Conservation (phyloP, 179 eudicot genomes). For the Gypsophila paniculata region DNA sequence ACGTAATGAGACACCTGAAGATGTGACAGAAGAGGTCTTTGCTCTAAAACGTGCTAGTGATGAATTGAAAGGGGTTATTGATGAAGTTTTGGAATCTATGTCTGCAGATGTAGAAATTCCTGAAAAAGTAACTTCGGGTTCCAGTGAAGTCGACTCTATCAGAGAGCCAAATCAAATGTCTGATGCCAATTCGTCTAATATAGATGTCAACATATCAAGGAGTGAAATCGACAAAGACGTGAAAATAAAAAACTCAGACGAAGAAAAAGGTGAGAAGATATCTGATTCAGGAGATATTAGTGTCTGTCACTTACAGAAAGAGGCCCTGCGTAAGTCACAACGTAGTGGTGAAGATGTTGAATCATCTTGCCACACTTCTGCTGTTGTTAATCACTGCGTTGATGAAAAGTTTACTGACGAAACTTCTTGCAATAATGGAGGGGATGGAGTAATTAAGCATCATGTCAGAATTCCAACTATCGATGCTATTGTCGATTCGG, state of each 20-base stretch:
- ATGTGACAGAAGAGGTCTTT: constrained; percentile 28
- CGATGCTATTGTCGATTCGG: constrained; percentile 38
- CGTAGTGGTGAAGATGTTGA: constrained; percentile 23
- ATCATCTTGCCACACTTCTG: constrained; percentile 21
- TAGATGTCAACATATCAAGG: neutral
- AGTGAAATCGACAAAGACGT: constrained; percentile 21
- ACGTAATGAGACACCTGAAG: constrained; percentile 15
- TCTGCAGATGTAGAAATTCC: constrained; percentile 8
- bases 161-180: constrained; percentile 18
- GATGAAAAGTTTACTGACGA: constrained; percentile 15
- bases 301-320: constrained; percentile 17
- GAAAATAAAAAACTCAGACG: constrained; percentile 11
- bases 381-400: constrained; percentile 21
- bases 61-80: constrained; percentile 4
- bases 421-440: constrained; percentile 28
- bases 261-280: constrained; percentile 5
- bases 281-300: constrained; percentile 18
- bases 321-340: constrained; percentile 15
- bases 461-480: constrained; percentile 29
- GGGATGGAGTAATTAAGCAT: constrained; percentile 29
- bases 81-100: constrained; percentile 17
- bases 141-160: constrained; percentile 19
- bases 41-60: constrained; percentile 6
- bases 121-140: constrained; percentile 16
- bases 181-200: constrained; percentile 20